phyloP scores from a whole-genome alignment of 306 rosid species.

The Pyrus bretschneideri region DNA sequence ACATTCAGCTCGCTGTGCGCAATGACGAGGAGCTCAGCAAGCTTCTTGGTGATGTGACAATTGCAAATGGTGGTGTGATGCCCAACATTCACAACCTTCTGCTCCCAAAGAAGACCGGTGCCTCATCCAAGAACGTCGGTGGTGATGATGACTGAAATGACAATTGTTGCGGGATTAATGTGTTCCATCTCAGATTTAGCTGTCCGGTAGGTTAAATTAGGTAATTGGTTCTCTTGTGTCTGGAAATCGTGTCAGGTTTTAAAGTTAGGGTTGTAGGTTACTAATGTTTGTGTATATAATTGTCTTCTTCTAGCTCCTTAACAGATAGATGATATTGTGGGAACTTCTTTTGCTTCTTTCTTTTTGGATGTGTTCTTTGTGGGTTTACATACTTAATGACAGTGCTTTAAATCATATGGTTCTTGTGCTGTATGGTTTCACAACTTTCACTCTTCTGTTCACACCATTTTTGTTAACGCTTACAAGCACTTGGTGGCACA shows the following conservation, averaged over 20 bases:
- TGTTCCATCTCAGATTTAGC: not conserved
- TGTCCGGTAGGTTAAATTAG: not conserved
- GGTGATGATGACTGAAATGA: constrained; percentile 48
- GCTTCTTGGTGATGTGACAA: constrained; percentile 82
- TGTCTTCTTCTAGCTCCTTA: constrained; percentile 11
- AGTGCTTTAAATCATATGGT: not conserved
- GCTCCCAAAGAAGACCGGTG: constrained; percentile 69
- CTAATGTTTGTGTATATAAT: constrained; percentile 54
- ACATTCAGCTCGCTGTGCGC: constrained; percentile 71
- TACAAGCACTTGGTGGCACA: no score
- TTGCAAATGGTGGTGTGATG: constrained; percentile 92
- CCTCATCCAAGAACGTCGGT: constrained; percentile 45
- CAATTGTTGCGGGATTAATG: not conserved
- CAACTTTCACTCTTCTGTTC: not conserved
- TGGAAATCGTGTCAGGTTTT: constrained; percentile 16
- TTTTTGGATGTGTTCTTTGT: not conserved
- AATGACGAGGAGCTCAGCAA: constrained; percentile 89
- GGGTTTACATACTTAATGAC: constrained; percentile 1
- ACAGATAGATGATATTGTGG: not conserved
- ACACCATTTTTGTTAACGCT: no score
- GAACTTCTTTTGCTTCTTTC: not conserved
- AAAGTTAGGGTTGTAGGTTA: constrained; percentile 21
- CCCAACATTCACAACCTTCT: constrained; percentile 85
- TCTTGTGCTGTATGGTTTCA: not conserved
- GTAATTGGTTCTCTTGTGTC: constrained; percentile 1